Evolutionary conservation across 2,329 filamentous ascomycete species (phyloP), one percentile per base, ranked within the genome.

Genomic region (Xylariaceae sp.): DNA sequence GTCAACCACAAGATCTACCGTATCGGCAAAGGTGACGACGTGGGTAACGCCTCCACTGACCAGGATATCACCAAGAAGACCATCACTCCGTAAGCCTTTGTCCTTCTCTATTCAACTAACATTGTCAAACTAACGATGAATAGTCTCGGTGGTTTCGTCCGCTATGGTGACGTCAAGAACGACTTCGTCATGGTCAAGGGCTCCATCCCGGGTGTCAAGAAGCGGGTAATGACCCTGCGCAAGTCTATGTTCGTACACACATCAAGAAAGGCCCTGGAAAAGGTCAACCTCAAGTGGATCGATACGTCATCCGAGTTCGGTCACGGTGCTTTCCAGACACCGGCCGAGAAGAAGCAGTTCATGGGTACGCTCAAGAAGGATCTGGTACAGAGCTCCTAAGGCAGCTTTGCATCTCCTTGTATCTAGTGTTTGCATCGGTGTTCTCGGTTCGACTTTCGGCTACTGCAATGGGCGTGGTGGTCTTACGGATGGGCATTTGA

Each of bases 1-100:
- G 91, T 95, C 85, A 99, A 99, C 91, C 95, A 99, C 92, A 99
- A 99, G 91, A 82, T 99, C 78, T 99, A 98, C 91, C 92, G 95
- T 71, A 91, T 99, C 72, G 95, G 94, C 77, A 96, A 95, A 88
- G 94, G 86, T 73, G 84, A 85, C 69, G 91, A 95, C 74, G 92
- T 95, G 77, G 88, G 88, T 79, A 97, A 92, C 82, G 95, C 92
- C 73, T 90, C 94, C 58, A 99, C 95, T 68, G 92, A 97, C 67
- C 88, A 94, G 76, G 95, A 99, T 76, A 87, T 96, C 77, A 96
- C 93, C 84, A 97, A 97, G 90, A 99, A 99, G 91, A 88, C 86
- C 78, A 99, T 99, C 81, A 98, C 94, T 78, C 94, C 94, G 94
- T 98, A 95, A 78, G 94, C 94, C 65, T 23, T 17, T 36, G 6